Evolutionary conservation across 345 rosid species (phyloP), one percentile per base, ranked within the genome.

Genomic region (Gossypium thurberi): DNA sequence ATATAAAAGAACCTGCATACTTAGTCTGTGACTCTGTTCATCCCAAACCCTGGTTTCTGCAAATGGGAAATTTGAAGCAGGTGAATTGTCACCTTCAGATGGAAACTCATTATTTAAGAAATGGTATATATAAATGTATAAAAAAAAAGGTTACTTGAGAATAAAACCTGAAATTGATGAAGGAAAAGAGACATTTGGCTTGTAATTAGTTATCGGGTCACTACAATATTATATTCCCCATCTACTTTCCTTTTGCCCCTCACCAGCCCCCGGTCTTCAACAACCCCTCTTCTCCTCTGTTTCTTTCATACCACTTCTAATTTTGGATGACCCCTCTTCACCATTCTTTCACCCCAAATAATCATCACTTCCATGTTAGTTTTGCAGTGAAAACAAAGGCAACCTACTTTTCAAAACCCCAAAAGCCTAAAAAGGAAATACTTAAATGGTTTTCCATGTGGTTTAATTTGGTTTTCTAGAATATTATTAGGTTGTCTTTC

Each of bases 111-210:
- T 46, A 66, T 46, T 42, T 20, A 65, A 65, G 52, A 43, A 65
- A 65, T 6, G 14, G 7, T 37, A 2, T 28, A 26, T 40, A n/a
- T 42, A 40, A n/a, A 63, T 75, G 18, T 60, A 55, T 20, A 33
- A 17, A 57, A 55, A 55, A 33, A 42, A 17, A 57, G 83, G 77
- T 85, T 78, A 11, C 90, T 73, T 85, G 43, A 71, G 69, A 80
- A 80, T 12, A 26, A 75, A 77, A 77, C 66, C 75, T 17, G n/a
- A 12, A 75, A 63, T 0, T 18, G 68, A 77, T 11, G 59, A 87
- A 87, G 92, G 83, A 85, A 92, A 87, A 90, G 84, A 80, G 96
- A 92, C 98, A 48, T 81, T 63, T 77, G 81, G 87, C 79, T 83
- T 86, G 94, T 80, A 82, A 85, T 89, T 83, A 80, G 94, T 86